Percentiles rank a stretch among this genome's conserved stretches.
Conservation (phyloP, 176 grass and related monocot genomes). For the Oryza meridionalis region DNA sequence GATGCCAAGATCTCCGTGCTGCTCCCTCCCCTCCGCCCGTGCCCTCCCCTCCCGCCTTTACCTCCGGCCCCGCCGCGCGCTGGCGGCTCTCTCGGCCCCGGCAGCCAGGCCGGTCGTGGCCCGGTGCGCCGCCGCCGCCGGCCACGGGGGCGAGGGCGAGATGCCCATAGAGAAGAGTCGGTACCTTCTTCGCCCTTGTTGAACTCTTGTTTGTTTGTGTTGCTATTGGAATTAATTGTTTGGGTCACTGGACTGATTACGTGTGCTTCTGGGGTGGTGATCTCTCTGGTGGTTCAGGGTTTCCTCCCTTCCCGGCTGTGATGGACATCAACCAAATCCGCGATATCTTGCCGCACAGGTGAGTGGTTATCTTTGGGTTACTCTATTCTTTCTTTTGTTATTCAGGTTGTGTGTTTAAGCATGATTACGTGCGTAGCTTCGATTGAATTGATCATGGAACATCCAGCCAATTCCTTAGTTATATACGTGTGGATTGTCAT, state of each 20-base stretch:
- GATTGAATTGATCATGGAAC: not conserved
- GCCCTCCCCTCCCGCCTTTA: not conserved
- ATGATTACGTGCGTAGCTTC: not conserved
- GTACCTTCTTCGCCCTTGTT: not conserved
- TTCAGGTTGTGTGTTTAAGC: not conserved
- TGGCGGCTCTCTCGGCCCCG: not conserved
- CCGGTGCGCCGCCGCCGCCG: constrained; percentile 20
- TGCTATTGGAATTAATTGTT: not conserved
- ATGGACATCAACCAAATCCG: constrained; percentile 72
- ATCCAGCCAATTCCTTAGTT: too few relatives aligned
- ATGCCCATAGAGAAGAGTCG: constrained; percentile 75
- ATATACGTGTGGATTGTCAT: too few relatives aligned
- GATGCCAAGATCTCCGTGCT: constrained; percentile 14
- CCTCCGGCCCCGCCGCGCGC: not conserved
- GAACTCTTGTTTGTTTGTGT: not conserved
- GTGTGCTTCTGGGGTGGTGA: not conserved
- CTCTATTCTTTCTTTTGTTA: not conserved
- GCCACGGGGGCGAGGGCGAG: constrained; percentile 31
- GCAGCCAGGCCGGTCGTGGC: constrained; percentile 22
- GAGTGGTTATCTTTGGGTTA: not conserved
- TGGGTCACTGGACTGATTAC: not conserved
- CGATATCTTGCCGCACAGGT: constrained; percentile 59
- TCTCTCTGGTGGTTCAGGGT: constrained; percentile 30
- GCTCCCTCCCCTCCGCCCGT: constrained; percentile 24
- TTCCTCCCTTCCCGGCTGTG: constrained; percentile 46